phyloP scores from a whole-genome alignment of 805 yeast genomes.

The Yarrowia osloensis region DNA sequence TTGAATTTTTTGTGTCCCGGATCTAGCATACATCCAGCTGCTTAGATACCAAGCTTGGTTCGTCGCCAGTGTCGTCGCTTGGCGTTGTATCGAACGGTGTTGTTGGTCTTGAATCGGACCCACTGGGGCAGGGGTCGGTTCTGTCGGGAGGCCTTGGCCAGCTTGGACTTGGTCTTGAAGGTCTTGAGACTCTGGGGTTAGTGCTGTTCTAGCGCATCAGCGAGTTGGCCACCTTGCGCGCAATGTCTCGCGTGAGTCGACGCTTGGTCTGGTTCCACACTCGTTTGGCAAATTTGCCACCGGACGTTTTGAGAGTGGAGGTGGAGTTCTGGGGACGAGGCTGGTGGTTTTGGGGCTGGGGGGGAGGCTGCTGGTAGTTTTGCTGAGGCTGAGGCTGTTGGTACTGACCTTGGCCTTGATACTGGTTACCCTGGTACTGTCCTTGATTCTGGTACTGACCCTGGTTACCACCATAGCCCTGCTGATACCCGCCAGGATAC shows the following conservation, averaged over 20 bases:
- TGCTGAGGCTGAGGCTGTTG: neutral
- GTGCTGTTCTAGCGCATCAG: neutral
- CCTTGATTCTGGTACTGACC: neutral
- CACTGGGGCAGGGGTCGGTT: slow-evolving; percentile 99
- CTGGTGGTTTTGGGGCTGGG: neutral
- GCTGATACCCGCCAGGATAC: neutral
- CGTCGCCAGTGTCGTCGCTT: slow-evolving; percentile 99
- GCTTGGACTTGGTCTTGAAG: slow-evolving; percentile 95
- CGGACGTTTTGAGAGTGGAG: neutral
- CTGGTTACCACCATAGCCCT: neutral
- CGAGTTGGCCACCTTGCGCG: slow-evolving; percentile 10
- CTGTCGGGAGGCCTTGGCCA: slow-evolving; percentile 98
- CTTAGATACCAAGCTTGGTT: slow-evolving; percentile 96
- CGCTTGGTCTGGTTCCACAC: slow-evolving; percentile 13
- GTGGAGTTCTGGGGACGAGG: neutral
- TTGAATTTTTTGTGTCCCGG: slow-evolving; percentile 16
- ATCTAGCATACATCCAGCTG: slow-evolving; percentile 28
- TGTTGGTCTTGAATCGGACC: slow-evolving; percentile 97
- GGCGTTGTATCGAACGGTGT: slow-evolving; percentile 96
- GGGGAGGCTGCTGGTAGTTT: neutral
- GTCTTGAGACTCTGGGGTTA: slow-evolving; percentile 65
- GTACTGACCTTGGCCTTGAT: neutral
- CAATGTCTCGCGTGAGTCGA: slow-evolving; percentile 8
- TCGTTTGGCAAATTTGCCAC: neutral
- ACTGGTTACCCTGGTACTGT: neutral